Conservation (phyloP, 2,329 filamentous ascomycete species). For the Rachicladosporium sp. region DNA sequence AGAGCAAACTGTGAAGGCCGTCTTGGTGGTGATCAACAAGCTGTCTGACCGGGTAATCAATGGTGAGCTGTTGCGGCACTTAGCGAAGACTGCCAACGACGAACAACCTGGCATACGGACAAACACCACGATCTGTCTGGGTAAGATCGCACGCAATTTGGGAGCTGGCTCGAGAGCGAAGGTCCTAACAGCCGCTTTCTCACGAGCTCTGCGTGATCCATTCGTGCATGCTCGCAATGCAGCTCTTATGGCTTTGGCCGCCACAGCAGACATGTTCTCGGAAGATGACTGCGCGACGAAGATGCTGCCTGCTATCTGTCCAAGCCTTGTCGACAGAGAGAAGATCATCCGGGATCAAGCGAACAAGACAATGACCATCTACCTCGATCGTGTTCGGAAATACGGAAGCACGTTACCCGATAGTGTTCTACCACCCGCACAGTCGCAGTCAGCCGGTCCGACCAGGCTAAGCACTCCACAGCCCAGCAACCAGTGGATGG, state of each 20-base stretch:
- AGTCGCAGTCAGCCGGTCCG: slow-evolving; percentile 33
- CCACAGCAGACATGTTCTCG: slow-evolving; percentile 72
- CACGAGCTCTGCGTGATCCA: slow-evolving; percentile 76
- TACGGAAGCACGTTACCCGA: slow-evolving; percentile 68
- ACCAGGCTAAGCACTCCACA: slow-evolving; percentile 70
- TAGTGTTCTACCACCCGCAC: slow-evolving; percentile 56
- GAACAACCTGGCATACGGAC: slow-evolving; percentile 95
- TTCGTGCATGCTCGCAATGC: slow-evolving; percentile 92
- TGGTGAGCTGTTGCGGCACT: slow-evolving; percentile 75
- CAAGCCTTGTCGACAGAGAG: slow-evolving; percentile 83
- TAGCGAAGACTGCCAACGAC: slow-evolving; percentile 94
- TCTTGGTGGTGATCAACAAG: slow-evolving; percentile 76
- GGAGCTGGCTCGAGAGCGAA: slow-evolving; percentile 66
- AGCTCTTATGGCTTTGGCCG: slow-evolving; percentile 70
- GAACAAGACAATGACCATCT: slow-evolving; percentile 76
- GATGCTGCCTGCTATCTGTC: slow-evolving; percentile 73
- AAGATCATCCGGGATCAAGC: slow-evolving; percentile 88
- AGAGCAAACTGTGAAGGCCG: slow-evolving; percentile 91
- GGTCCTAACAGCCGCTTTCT: slow-evolving; percentile 85
- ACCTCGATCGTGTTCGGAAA: slow-evolving; percentile 71
- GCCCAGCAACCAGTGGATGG: slow-evolving; percentile 58
- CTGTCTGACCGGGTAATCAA: slow-evolving; percentile 88
- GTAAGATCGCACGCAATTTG: slow-evolving; percentile 87
- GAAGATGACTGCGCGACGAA: slow-evolving; percentile 82
- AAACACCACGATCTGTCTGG: slow-evolving; percentile 94